Conservation (phyloP, 2,329 filamentous ascomycete species). For the Aspergillus tanneri region DNA sequence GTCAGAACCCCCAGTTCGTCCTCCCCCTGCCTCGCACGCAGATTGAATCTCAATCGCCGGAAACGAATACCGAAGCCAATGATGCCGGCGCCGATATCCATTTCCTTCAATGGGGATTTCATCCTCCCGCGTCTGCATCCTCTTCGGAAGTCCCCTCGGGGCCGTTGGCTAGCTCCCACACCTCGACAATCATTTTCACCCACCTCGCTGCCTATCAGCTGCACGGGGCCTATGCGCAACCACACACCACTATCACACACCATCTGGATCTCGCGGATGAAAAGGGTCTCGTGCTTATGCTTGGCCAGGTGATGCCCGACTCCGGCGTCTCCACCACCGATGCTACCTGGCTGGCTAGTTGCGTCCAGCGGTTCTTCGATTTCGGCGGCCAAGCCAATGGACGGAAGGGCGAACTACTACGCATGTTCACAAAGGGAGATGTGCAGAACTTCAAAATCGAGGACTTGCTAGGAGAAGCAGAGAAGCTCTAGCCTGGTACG, state of each 20-base stretch:
- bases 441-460: conserved; percentile 72
- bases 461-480: conserved; percentile 81
- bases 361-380: conserved; percentile 87
- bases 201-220: conserved; percentile 91
- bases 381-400: conserved; percentile 57
- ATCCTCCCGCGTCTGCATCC: conserved; percentile 48
- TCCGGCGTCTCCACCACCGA: conserved; percentile 75
- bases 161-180: conserved; percentile 53
- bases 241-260: conserved; percentile 92
- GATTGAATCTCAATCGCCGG: conserved; percentile 19
- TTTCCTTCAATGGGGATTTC: conserved; percentile 95
- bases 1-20: conserved; percentile 80
- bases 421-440: conserved; percentile 80
- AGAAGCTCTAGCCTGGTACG: conserved; percentile 70
- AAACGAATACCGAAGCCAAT: conserved; percentile 31
- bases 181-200: conserved; percentile 83
- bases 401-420: conserved; percentile 68
- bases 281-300: conserved; percentile 80
- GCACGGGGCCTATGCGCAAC: conserved; percentile 81
- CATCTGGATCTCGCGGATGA: conserved; percentile 74
- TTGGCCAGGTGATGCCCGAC: conserved; percentile 74
- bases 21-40: conserved; percentile 67
- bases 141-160: conserved; percentile 19
- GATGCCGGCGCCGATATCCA: conserved; percentile 79
- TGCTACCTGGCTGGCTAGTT: conserved; percentile 87